phyloP scores from a whole-genome alignment of 495 filamentous ascomycete species.

The Talaromyces wortmannii region DNA sequence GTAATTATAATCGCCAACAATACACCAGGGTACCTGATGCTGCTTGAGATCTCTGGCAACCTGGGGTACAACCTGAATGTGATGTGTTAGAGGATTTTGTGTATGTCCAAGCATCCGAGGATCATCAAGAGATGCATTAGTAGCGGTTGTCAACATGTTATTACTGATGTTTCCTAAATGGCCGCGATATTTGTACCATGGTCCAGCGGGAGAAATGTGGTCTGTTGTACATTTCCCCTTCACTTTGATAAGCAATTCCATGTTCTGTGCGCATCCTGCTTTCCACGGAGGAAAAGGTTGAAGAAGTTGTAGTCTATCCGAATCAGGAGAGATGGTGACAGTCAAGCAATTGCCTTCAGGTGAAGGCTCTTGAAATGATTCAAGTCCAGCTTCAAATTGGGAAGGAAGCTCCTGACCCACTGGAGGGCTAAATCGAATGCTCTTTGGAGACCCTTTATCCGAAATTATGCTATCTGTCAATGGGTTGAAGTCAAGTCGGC shows the following conservation, averaged over 20 bases:
- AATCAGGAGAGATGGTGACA: conserved; percentile 7
- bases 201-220: conserved; percentile 15
- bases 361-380: conserved; percentile 11
- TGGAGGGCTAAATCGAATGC: conserved; percentile 7
- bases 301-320: conserved; percentile 12
- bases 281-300: conserved; percentile 10
- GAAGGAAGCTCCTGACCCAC: conserved; percentile 7
- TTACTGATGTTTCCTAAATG: conserved; percentile 15
- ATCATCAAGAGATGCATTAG: conserved; percentile 12
- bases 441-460: neutral
- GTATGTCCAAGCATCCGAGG: conserved; percentile 15
- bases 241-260: conserved; percentile 12
- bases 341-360: conserved; percentile 4
- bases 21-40: conserved; percentile 8
- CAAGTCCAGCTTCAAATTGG: neutral
- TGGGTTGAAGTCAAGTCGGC: conserved; percentile 13
- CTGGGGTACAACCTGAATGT: conserved; percentile 4
- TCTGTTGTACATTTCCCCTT: conserved; percentile 19
- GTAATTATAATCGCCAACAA: conserved; percentile 16
- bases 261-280: neutral
- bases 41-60: conserved; percentile 11
- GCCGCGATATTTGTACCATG: conserved; percentile 14
- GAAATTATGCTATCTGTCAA: neutral
- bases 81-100: conserved; percentile 5
- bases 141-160: conserved; percentile 16